These are phyloP conservation scores for Panicum hallii DNA, from an alignment of 202 grass and related monocot genomes.

Conservation along the genomic window DNA sequence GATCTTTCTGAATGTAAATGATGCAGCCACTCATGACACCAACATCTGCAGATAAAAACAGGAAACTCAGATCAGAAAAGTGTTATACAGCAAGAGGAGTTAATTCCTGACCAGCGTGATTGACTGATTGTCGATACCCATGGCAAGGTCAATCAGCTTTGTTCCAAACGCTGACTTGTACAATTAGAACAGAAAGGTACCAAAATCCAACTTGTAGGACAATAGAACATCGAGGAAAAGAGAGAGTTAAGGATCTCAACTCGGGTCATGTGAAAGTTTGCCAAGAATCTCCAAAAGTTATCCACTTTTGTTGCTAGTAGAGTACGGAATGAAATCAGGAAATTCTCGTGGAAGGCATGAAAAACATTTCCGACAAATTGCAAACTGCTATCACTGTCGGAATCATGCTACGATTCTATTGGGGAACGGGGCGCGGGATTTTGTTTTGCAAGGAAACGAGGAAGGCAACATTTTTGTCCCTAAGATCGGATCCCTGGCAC, in stretches of 20 bases:
- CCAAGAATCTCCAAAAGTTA: not conserved
- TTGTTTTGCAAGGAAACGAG: not conserved
- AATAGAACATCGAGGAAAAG: not conserved
- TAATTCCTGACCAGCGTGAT: not conserved
- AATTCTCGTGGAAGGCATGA: constrained; percentile 9
- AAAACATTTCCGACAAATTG: constrained; percentile 17
- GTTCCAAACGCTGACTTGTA: constrained; percentile 1
- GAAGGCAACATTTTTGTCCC: not conserved
- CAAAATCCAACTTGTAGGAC: not conserved
- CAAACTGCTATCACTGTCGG: constrained; percentile 6
- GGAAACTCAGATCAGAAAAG: constrained; percentile 4
- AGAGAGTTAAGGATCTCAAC: not conserved
- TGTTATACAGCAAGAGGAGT: not conserved
- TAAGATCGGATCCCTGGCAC: constrained; percentile 13
- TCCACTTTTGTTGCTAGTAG: not conserved
- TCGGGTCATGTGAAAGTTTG: constrained; percentile 3
- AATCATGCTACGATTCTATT: constrained; percentile 15
- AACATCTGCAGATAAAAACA: constrained; percentile 70
- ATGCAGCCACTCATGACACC: constrained; percentile 93
- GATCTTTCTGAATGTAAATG: constrained; percentile 93
- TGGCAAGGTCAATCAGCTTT: not conserved
- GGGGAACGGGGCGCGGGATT: not conserved
- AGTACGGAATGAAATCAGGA: constrained; percentile 17
- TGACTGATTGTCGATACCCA: not conserved
- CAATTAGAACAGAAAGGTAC: not conserved